Evolutionary conservation across 1,139 yeast species (phyloP).

Genomic region (Yamadazyma dendronema): DNA sequence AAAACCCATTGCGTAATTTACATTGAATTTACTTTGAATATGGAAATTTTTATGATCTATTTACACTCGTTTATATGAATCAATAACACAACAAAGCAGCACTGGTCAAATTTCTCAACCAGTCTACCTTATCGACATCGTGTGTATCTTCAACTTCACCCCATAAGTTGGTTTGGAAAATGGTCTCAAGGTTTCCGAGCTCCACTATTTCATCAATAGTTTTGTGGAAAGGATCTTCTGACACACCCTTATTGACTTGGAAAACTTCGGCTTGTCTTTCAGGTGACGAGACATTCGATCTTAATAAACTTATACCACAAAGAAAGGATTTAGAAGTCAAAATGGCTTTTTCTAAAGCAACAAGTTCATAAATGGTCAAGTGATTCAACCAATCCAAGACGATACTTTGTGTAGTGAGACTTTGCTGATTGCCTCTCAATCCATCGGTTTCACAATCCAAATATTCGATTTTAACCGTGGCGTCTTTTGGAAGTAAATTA

Average conservation of each 20-base stretch:
- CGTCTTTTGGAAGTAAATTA: constrained; percentile 28
- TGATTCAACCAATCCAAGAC: constrained; percentile 65
- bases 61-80: not conserved
- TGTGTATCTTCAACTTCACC: constrained; percentile 99
- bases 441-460: constrained; percentile 84
- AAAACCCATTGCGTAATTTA: too few species aligned
- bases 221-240: constrained; percentile 29
- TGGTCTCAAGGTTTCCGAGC: constrained; percentile 78
- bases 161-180: constrained; percentile 86
- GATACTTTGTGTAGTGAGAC: constrained; percentile 55
- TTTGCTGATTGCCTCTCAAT: constrained; percentile 74
- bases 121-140: constrained; percentile 89
- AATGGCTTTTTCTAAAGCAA: constrained; percentile 86
- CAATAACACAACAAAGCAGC: constrained; percentile 58
- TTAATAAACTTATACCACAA: constrained; percentile 55
- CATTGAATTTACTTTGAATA: too few species aligned
- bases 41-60: not conserved
- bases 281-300: constrained; percentile 35
- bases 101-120: constrained; percentile 76
- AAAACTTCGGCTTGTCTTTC: constrained; percentile 23
- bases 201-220: constrained; percentile 71
- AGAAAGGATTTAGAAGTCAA: constrained; percentile 83
- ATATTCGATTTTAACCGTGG: constrained; percentile 41
- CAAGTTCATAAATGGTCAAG: constrained; percentile 72
- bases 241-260: constrained; percentile 32